These are phyloP conservation scores for Galeopsis tetrahit DNA, from an alignment of 257 asterid genomes.

Conservation along the genomic window DNA sequence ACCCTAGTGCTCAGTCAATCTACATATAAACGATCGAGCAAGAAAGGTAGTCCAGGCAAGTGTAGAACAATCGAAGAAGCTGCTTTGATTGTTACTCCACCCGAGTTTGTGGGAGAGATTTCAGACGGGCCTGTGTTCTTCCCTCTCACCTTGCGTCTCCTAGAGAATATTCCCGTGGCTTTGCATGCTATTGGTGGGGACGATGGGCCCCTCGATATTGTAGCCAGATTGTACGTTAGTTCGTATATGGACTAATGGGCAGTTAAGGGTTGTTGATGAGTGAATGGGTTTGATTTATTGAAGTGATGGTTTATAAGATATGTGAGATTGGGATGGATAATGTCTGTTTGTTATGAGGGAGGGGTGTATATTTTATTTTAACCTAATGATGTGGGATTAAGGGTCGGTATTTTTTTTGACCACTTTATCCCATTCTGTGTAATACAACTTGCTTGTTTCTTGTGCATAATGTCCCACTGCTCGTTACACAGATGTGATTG, in stretches of 20 bases:
- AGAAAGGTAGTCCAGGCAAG: slow-evolving; percentile 59
- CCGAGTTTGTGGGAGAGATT: slow-evolving; percentile 30
- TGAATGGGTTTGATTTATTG: neutral
- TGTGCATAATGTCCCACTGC: neutral
- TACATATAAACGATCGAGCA: slow-evolving; percentile 46
- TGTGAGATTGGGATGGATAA: slow-evolving; percentile 6
- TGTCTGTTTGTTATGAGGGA: neutral
- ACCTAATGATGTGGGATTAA: slow-evolving; percentile 23
- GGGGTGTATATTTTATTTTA: slow-evolving; percentile 24
- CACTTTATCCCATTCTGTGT: slow-evolving; percentile 20
- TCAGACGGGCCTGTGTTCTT: slow-evolving; percentile 63
- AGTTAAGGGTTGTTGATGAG: neutral
- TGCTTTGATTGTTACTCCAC: slow-evolving; percentile 60
- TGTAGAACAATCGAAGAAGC: slow-evolving; percentile 62
- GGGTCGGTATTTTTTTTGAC: slow-evolving; percentile 36
- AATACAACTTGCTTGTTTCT: slow-evolving; percentile 3
- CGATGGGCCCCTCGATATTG: slow-evolving; percentile 77
- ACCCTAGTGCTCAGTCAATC: slow-evolving; percentile 66
- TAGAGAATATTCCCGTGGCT: slow-evolving; percentile 68
- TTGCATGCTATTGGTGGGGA: slow-evolving; percentile 85
- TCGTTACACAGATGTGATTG: neutral
- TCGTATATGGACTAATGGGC: slow-evolving; percentile 49
- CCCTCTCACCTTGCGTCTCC: slow-evolving; percentile 71
- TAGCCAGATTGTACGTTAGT: slow-evolving; percentile 64
- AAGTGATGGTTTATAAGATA: neutral